Evolutionary conservation across 1,284 basidiomycete species (phyloP).

Genomic region (Anthracocystis setariae): DNA sequence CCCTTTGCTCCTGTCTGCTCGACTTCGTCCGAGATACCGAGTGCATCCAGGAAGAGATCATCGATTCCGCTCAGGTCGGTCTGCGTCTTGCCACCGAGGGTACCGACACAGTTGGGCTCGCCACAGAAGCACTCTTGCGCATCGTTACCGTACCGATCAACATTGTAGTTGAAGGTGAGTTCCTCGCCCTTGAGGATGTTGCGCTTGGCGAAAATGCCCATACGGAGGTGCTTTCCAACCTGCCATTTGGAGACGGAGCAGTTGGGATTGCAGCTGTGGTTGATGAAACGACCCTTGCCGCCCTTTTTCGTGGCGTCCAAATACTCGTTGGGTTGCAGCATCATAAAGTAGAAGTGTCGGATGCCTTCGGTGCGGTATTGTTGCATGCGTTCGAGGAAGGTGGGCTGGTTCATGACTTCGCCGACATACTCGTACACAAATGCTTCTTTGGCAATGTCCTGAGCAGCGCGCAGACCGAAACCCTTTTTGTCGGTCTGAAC

Average conservation of each 20-base stretch:
- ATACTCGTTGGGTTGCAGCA: slow-evolving; percentile 98
- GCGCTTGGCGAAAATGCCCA: slow-evolving; percentile 97
- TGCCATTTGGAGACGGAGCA: slow-evolving; percentile 99
- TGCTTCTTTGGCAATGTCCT: slow-evolving; percentile 77
- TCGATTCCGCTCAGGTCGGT: slow-evolving; percentile 94
- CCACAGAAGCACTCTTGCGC: slow-evolving; percentile 96
- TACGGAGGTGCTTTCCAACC: slow-evolving; percentile 86
- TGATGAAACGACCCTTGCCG: slow-evolving; percentile 94
- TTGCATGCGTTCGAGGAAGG: slow-evolving; percentile 92
- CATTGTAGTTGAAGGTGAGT: slow-evolving; percentile 99
- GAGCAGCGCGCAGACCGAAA: slow-evolving; percentile 84
- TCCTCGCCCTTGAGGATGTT: slow-evolving; percentile 85
- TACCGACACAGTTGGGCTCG: slow-evolving; percentile 93
- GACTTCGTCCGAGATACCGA: slow-evolving; percentile 92
- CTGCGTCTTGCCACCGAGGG: slow-evolving; percentile 97
- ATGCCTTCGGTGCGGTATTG: slow-evolving; percentile 93
- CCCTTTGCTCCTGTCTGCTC: slow-evolving; percentile 82
- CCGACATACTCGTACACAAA: slow-evolving; percentile 99
- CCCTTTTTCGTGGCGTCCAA: slow-evolving; percentile 98
- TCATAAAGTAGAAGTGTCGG: slow-evolving; percentile 99
- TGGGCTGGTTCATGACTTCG: slow-evolving; percentile 87
- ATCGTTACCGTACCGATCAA: slow-evolving; percentile 97
- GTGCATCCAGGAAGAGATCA: slow-evolving; percentile 93
- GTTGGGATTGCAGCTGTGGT: slow-evolving; percentile 97
- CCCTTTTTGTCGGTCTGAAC: slow-evolving; percentile 96